Conservation (phyloP, 1,284 basidiomycete species). For the Leccinum huronense region DNA sequence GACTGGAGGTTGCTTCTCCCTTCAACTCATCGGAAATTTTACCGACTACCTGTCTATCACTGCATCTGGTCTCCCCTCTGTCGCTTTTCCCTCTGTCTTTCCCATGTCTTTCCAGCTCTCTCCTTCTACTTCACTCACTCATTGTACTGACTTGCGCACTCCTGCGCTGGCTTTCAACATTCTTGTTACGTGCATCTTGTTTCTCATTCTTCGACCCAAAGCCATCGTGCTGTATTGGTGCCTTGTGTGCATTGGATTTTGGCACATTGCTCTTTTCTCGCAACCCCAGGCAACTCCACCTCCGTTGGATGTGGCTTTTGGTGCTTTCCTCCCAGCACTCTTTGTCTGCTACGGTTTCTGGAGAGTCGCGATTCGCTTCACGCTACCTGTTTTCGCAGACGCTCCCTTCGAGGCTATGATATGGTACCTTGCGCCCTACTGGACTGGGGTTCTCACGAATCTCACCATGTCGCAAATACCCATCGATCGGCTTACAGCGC, state of each 20-base stretch:
- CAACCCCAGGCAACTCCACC: slow-evolving; percentile 73
- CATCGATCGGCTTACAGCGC: slow-evolving; percentile 66
- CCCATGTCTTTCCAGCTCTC: slow-evolving; percentile 57
- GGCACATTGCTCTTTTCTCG: slow-evolving; percentile 82
- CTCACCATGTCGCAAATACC: slow-evolving; percentile 69
- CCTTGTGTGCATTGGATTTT: slow-evolving; percentile 82
- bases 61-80: slow-evolving; percentile 66
- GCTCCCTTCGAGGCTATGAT: slow-evolving; percentile 72
- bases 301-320: slow-evolving; percentile 65
- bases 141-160: slow-evolving; percentile 72
- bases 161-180: slow-evolving; percentile 71
- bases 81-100: slow-evolving; percentile 74
- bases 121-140: slow-evolving; percentile 47
- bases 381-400: slow-evolving; percentile 66
- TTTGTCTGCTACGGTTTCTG: slow-evolving; percentile 83
- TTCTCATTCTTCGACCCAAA: slow-evolving; percentile 72
- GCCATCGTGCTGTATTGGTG: slow-evolving; percentile 74
- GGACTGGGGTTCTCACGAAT: slow-evolving; percentile 74
- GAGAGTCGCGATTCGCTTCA: slow-evolving; percentile 73
- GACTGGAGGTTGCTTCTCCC: slow-evolving; percentile 74
- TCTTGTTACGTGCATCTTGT: slow-evolving; percentile 62
- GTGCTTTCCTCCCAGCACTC: slow-evolving; percentile 73
- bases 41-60: slow-evolving; percentile 61
- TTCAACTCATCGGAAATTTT: slow-evolving; percentile 70
- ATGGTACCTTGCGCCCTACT: slow-evolving; percentile 77